Conservation (phyloP, 1,284 basidiomycete species). For the Boletellus deceptivus region DNA sequence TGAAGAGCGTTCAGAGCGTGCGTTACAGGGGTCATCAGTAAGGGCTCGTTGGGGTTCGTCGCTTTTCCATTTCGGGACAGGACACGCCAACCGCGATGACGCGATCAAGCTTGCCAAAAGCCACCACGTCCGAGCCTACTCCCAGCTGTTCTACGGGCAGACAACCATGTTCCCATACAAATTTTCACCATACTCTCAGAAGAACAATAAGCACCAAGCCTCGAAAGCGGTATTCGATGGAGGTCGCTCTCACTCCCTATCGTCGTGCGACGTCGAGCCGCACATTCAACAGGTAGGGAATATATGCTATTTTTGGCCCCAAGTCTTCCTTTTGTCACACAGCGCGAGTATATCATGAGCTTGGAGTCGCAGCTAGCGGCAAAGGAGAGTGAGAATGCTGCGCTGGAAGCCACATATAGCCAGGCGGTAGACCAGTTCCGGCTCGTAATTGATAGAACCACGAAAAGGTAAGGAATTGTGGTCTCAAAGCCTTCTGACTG, state of each 20-base stretch:
- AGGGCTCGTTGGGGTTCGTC: no score
- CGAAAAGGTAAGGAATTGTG: slow-evolving; percentile 18
- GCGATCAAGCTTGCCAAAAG: no score
- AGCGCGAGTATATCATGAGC: slow-evolving; percentile 19
- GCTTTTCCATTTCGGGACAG: no score
- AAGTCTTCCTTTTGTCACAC: not conserved
- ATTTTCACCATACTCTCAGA: slow-evolving; percentile 16
- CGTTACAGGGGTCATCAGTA: slow-evolving; percentile 58
- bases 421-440: slow-evolving; percentile 14
- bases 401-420: slow-evolving; percentile 19
- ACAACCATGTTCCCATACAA: slow-evolving; percentile 21
- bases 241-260: slow-evolving; percentile 9
- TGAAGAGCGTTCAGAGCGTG: slow-evolving; percentile 47
- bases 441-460: slow-evolving; percentile 19
- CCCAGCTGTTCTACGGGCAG: not conserved
- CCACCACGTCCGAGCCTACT: not conserved
- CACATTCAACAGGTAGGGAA: no score
- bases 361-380: slow-evolving; percentile 21
- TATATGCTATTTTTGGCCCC: not conserved
- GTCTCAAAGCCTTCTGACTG: not conserved
- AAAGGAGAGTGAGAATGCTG: slow-evolving; percentile 17
- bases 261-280: slow-evolving; percentile 14
- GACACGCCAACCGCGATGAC: no score
- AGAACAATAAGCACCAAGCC: slow-evolving; percentile 7
- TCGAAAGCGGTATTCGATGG: slow-evolving; percentile 8